Base-by-base conservation (phyloP, 768 basidiomycete species). In the Collybia nuda region DNA sequence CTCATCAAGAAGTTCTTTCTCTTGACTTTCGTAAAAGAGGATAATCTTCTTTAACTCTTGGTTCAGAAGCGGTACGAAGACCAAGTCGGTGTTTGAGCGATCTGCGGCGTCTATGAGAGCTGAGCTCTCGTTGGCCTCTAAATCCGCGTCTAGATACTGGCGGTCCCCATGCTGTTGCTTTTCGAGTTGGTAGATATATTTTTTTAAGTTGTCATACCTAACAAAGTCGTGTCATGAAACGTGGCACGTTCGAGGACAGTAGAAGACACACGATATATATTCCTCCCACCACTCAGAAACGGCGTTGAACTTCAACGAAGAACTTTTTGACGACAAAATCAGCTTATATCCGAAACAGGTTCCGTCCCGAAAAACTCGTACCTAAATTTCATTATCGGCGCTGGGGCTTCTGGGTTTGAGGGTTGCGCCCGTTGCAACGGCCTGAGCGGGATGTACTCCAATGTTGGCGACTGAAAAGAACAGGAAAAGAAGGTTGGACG, bases 281-380 rank as follows among this genome's bases (percentile, higher is more conserved):
- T 93, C 86, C 54, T 92, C 89, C 86, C 88, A 90, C 92, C 92
- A 94, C 44, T 95, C 92, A 0, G 91, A 76, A 21, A 93, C 88
- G 2, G 91, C 89, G 58, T 95, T 95, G 70, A 94, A 94, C 66
- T 92, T 90, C 61, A 94, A 79, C 7, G 90, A 88, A 26, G 88
- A 89, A 60, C 88, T 26, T 90, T n/a, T 48, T 0, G 49, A 14
- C 32, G 32, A 32, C 32, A 6, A 28, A 21, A 1, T n/a, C 28
- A 22, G 22, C 21, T 49, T 52, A 29, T 43, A 26, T 29, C 19
- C 15, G 36, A 40, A 32, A 32, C 6, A 3, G 12, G 9, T 11
- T 14, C 32, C 32, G 32, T 32, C 32, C 14, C 23, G 29, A 21
- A 40, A 28, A 42, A 48, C 21, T 61, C 65, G 50, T 53, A 82